Conservation (phyloP, 768 basidiomycete genomes). For the Vishniacozyma victoriae region DNA sequence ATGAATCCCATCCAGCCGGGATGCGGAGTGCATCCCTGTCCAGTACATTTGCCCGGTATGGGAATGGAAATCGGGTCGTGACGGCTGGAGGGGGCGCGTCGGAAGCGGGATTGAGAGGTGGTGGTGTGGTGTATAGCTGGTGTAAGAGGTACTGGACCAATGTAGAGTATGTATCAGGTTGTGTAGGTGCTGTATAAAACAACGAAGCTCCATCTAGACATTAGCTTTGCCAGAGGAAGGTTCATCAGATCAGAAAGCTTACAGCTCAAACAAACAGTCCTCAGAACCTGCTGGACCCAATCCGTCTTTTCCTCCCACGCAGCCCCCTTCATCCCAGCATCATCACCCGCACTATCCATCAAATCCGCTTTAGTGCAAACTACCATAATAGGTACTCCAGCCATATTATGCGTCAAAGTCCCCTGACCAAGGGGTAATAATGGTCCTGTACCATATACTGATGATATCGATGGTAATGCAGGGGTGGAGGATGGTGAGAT, state of each 20-base stretch:
- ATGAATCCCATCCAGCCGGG: constrained; percentile 95
- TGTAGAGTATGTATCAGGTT: constrained; percentile 66
- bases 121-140: constrained; percentile 67
- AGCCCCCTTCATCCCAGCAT: constrained; percentile 70
- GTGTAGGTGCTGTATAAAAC: constrained; percentile 75
- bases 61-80: constrained; percentile 73
- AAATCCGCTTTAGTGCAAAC: constrained; percentile 88
- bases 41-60: constrained; percentile 78
- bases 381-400: constrained; percentile 76
- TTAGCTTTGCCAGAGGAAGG: not conserved
- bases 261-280: constrained; percentile 91
- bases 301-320: constrained; percentile 84
- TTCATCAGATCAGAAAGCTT: constrained; percentile 43
- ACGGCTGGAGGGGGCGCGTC: constrained; percentile 53
- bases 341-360: constrained; percentile 70
- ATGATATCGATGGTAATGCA: constrained; percentile 23
- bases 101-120: constrained; percentile 49
- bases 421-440: constrained; percentile 78
- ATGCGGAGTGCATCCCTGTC: constrained; percentile 89
- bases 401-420: constrained; percentile 70
- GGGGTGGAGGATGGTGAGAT: constrained; percentile 56
- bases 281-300: constrained; percentile 87
- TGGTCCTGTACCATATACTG: constrained; percentile 49
- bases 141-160: constrained; percentile 81
- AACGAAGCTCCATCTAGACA: constrained; percentile 76